Evolutionary conservation across 2,329 filamentous ascomycete species (phyloP), one percentile per base, ranked within the genome.

Genomic region (Botrytis galanthina): DNA sequence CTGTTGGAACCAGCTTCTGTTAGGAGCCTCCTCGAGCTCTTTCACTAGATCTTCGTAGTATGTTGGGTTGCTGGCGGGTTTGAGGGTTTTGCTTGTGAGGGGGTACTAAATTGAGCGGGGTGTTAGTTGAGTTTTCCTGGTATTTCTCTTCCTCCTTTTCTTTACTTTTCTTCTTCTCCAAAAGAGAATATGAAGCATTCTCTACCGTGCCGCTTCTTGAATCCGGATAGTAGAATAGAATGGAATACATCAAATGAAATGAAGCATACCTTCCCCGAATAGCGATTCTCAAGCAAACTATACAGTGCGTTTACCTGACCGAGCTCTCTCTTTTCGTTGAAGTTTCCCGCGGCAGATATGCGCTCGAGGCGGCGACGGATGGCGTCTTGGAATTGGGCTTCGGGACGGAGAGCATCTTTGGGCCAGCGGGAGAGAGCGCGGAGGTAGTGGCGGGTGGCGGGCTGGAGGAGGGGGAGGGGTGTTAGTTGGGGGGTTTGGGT

Each of bases 21-120:
- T 86, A 2, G 90, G 90, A 5, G 88, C 90, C 77, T 87, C 87
- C 51, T 91, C 87, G 37, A 92, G 85, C 80, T 92, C 90, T 71
- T 82, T 84, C 0, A 91, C 80, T 44, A 92, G 81, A 76, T 91
- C 87, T 32, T 83, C 81, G 78, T 90, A 92, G 80, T 92, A 90
- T 0, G 86, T 87, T 54, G 90, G 90, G 76, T 91, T 89, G 78
- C 88, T 90, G 80, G 85, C 85, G 22, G 90, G 90, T 71, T 84
- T 81, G 73, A 91, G 82, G 61, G 91, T 82, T 6, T 82, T 82
- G 59, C 86, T 85, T n/a, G 82, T 85, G 20, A 86, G 79, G 32
- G 83, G 83, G 77, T 88, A 86, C 85, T 86, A 42, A 14, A 57
- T 57, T 57, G 26, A 22, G 39, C 4, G 4, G 26, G 26, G 46